Percentiles rank a stretch among this genome's conserved stretches.
phyloP scores from a whole-genome alignment of 148 eudicot genomes.

The Amaranthus cruentus region DNA sequence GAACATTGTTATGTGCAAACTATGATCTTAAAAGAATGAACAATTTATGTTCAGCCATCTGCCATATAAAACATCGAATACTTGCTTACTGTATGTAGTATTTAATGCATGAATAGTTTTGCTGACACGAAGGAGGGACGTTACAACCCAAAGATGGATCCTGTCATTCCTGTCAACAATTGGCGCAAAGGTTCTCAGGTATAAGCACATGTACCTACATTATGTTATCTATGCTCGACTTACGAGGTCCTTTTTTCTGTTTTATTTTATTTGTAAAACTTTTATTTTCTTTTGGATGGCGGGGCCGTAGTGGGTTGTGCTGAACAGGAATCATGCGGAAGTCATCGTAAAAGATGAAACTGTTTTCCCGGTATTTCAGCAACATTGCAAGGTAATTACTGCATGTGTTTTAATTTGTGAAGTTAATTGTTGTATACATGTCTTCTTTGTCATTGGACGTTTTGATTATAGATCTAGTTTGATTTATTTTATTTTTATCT shows the following conservation, averaged over 20 bases:
- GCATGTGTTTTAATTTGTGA: background rate
- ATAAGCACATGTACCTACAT: background rate
- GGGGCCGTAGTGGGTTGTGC: slow-evolving; percentile 74
- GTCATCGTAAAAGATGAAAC: slow-evolving; percentile 60
- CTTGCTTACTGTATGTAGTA: background rate
- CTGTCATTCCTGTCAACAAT: slow-evolving; percentile 57
- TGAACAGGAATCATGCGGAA: slow-evolving; percentile 83
- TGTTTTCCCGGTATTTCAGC: slow-evolving; percentile 67
- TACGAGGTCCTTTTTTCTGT: background rate
- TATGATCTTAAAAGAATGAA: background rate
- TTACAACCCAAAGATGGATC: slow-evolving; percentile 89
- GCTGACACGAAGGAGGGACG: slow-evolving; percentile 91
- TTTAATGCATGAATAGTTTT: slow-evolving; percentile 48
- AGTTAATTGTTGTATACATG: background rate
- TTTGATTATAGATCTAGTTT: background rate
- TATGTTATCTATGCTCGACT: background rate
- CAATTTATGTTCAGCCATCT: background rate
- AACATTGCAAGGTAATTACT: slow-evolving; percentile 74
- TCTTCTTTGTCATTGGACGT: background rate
- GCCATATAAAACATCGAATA: background rate
- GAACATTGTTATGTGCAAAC: background rate
- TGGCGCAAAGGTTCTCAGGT: slow-evolving; percentile 99
- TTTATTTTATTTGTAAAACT: background rate
- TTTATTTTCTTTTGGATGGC: slow-evolving; percentile 13
- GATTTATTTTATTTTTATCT: background rate